Evolutionary conservation across 495 filamentous ascomycete species (phyloP).

Genomic region (Aspergillus kassunensis): DNA sequence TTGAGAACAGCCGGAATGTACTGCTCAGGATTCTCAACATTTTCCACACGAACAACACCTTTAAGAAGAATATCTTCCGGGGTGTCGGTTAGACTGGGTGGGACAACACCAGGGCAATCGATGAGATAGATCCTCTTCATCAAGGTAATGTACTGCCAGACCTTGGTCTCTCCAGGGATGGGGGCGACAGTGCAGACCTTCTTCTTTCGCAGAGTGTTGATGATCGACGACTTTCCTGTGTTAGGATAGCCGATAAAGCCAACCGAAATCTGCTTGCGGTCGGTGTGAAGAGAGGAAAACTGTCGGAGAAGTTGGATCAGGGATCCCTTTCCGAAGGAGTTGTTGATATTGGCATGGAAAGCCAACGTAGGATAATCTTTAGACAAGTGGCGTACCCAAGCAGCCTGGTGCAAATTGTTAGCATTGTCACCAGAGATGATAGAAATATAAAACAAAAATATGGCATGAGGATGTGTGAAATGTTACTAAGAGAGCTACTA

Average conservation of each 20-base stretch:
- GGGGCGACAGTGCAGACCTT: conserved; percentile 93
- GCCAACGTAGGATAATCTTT: conserved; percentile 90
- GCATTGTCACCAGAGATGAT: conserved; percentile 23
- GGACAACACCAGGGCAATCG: conserved; percentile 94
- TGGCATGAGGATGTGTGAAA: conserved; percentile 72
- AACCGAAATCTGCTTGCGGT: conserved; percentile 87
- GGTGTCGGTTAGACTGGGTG: conserved; percentile 74
- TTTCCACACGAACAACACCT: conserved; percentile 90
- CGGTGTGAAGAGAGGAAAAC: conserved; percentile 85
- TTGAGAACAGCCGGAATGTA: conserved; percentile 82
- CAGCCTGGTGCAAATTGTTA: conserved; percentile 59
- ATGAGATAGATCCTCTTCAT: conserved; percentile 98
- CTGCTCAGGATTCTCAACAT: conserved; percentile 90
- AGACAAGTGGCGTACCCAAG: conserved; percentile 75
- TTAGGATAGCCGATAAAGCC: conserved; percentile 88
- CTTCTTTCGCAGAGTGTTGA: conserved; percentile 89
- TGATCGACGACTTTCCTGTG: conserved; percentile 86
- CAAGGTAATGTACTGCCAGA: conserved; percentile 96
- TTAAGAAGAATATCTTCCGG: conserved; percentile 86
- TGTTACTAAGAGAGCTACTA: conserved; percentile 97
- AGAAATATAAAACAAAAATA: conserved; percentile 11
- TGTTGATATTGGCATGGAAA: conserved; percentile 89
- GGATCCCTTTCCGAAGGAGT: conserved; percentile 83
- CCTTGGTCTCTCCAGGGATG: conserved; percentile 88
- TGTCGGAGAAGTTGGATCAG: conserved; percentile 79